Percentiles rank a stretch among this genome's conserved stretches.
These are phyloP conservation scores for Pseudoperonospora humuli DNA, from an alignment of 352 stramenopile species.

Conservation along the genomic window DNA sequence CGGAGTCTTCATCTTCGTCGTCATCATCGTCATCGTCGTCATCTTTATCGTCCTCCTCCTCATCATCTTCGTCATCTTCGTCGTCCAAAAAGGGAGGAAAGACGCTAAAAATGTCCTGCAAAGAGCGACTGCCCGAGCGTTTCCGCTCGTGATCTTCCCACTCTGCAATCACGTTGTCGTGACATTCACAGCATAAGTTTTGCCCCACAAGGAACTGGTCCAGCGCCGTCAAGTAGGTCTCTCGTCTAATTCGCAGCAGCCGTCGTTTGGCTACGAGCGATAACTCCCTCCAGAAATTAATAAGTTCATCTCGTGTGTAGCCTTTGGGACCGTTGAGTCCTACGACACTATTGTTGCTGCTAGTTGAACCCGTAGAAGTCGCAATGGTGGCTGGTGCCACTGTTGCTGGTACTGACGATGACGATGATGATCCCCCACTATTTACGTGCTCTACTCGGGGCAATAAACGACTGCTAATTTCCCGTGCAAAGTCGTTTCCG, in stretches of 20 bases:
- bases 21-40: slow-evolving; percentile 50
- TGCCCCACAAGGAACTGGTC: slow-evolving; percentile 71
- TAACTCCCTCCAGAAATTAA: slow-evolving; percentile 78
- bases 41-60: slow-evolving; percentile 43
- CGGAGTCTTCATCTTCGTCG: slow-evolving; percentile 10
- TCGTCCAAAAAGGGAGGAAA: slow-evolving; percentile 69
- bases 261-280: slow-evolving; percentile 52
- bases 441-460: slow-evolving; percentile 6
- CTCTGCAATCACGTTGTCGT: slow-evolving; percentile 77
- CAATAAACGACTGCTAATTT: slow-evolving; percentile 15
- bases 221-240: slow-evolving; percentile 57
- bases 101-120: slow-evolving; percentile 71
- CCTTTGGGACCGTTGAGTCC: slow-evolving; percentile 33
- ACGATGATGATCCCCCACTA: background rate
- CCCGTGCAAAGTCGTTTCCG: slow-evolving; percentile 25
- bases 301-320: slow-evolving; percentile 62
- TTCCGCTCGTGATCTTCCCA: slow-evolving; percentile 72
- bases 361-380: slow-evolving; percentile 18
- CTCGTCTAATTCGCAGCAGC: slow-evolving; percentile 62
- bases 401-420: background rate
- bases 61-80: slow-evolving; percentile 55
- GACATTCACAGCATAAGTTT: slow-evolving; percentile 76
- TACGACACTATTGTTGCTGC: slow-evolving; percentile 18
- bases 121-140: slow-evolving; percentile 51
- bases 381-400: background rate